Evolutionary conservation across 2,329 filamentous ascomycete species (phyloP).

Genomic region (Pseudogymnoascus sp.): DNA sequence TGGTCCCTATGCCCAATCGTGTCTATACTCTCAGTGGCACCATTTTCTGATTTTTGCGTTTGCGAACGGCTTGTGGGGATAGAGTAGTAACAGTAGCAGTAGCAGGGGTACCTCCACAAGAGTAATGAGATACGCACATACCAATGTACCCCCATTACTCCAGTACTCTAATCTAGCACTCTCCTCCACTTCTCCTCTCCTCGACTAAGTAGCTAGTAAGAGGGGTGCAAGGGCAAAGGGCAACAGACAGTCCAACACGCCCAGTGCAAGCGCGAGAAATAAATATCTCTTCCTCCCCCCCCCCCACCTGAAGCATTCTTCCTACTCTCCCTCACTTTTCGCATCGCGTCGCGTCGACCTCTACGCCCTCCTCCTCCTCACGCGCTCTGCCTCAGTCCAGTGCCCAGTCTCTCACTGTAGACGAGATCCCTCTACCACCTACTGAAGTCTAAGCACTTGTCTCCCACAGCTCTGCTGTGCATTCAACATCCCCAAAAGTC

Average conservation of each 20-base stretch:
- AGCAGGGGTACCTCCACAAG: neutral
- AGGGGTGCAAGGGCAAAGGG: neutral
- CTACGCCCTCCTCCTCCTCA: neutral
- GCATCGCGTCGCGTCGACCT: neutral
- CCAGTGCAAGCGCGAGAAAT: neutral
- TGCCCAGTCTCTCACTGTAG: neutral
- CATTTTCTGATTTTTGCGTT: neutral
- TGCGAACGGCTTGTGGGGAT: conserved; percentile 1
- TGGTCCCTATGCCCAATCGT: neutral
- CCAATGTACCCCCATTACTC: neutral
- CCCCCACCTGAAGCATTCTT: neutral
- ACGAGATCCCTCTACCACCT: neutral
- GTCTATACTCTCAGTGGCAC: neutral
- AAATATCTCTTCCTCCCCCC: neutral
- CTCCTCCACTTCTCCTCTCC: neutral
- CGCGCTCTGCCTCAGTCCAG: neutral
- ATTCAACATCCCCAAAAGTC: neutral
- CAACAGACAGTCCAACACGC: neutral
- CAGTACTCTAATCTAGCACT: neutral
- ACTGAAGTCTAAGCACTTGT: neutral
- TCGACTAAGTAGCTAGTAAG: neutral
- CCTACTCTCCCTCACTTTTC: neutral
- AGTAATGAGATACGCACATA: neutral
- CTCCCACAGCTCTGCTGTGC: conserved; percentile 1
- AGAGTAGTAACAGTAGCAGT: neutral